phyloP scores from a whole-genome alignment of 768 basidiomycete genomes.

The Saitozyma sp. region DNA sequence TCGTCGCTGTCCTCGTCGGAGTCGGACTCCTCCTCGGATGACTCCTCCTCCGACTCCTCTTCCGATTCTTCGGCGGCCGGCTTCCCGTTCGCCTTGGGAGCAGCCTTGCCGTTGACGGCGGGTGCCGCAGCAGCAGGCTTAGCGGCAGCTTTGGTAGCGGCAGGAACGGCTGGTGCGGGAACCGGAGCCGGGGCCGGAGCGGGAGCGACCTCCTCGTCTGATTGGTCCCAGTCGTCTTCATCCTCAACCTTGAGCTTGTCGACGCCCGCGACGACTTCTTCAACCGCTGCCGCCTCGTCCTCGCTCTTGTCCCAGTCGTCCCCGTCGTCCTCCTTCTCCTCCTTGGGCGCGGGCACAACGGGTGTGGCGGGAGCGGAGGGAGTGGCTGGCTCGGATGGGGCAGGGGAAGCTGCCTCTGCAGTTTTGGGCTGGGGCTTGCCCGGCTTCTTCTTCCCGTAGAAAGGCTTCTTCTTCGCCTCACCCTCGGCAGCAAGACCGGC shows the following conservation, averaged over 20 bases:
- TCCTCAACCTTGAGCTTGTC: slow-evolving; percentile 50
- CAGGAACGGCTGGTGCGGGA: slow-evolving; percentile 25
- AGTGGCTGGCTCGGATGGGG: not conserved
- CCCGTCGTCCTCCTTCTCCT: slow-evolving; percentile 47
- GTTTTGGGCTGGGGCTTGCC: slow-evolving; percentile 45
- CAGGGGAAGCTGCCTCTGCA: slow-evolving; percentile 19
- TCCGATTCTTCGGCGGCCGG: slow-evolving; percentile 53
- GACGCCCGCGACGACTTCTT: slow-evolving; percentile 46
- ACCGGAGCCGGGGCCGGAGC: slow-evolving; percentile 13
- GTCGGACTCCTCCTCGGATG: slow-evolving; percentile 40
- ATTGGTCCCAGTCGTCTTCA: slow-evolving; percentile 52
- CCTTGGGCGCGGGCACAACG: slow-evolving; percentile 8
- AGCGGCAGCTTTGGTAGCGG: slow-evolving; percentile 19
- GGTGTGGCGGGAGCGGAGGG: slow-evolving; percentile 5
- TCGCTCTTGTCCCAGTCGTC: slow-evolving; percentile 57
- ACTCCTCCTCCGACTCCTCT: slow-evolving; percentile 52
- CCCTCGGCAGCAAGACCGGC: slow-evolving; percentile 69
- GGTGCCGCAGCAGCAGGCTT: slow-evolving; percentile 29
- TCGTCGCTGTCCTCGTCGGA: slow-evolving; percentile 52
- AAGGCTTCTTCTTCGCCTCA: slow-evolving; percentile 61
- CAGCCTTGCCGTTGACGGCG: slow-evolving; percentile 23
- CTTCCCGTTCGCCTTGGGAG: slow-evolving; percentile 43
- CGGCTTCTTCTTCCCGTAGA: slow-evolving; percentile 78
- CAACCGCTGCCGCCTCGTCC: slow-evolving; percentile 48
- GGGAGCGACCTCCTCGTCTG: slow-evolving; percentile 43